Evolutionary conservation across 805 yeast genomes (phyloP).

Genomic region (Candida loeiensis): DNA sequence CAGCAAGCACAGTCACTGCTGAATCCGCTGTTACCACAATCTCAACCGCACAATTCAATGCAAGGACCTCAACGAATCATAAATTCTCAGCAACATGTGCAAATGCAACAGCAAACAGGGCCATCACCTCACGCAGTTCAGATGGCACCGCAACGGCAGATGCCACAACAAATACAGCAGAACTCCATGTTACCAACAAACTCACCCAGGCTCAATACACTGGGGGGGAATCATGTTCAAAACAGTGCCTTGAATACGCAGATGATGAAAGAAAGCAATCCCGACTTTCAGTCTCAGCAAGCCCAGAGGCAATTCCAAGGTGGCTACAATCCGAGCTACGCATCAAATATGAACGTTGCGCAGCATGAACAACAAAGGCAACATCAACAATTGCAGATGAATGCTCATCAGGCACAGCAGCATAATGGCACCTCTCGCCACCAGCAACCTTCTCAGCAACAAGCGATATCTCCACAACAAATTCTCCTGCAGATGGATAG

Average conservation of each 20-base stretch:
- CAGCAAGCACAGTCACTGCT: slow-evolving; percentile 18
- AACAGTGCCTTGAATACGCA: slow-evolving; percentile 4
- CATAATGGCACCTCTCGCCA: slow-evolving; percentile 6
- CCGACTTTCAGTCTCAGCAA: slow-evolving; percentile 10
- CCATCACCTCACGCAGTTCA: slow-evolving; percentile 2
- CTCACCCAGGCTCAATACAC: slow-evolving; percentile 10
- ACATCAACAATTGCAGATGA: slow-evolving; percentile 9
- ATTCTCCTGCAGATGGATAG: slow-evolving; percentile 30
- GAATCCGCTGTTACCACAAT: slow-evolving; percentile 8
- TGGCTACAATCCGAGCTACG: slow-evolving; percentile 9
- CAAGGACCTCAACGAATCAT: slow-evolving; percentile 34
- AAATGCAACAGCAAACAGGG: slow-evolving; percentile 12
- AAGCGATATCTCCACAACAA: slow-evolving; percentile 38
- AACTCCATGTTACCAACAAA: slow-evolving; percentile 10
- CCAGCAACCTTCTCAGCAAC: slow-evolving; percentile 3
- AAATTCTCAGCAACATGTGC: slow-evolving; percentile 13
- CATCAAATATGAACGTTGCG: slow-evolving; percentile 9
- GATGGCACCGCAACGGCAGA: slow-evolving; percentile 4
- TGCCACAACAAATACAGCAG: slow-evolving; percentile 11
- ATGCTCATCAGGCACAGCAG: slow-evolving; percentile 5
- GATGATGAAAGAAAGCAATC: slow-evolving; percentile 2
- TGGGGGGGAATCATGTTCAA: slow-evolving; percentile 6
- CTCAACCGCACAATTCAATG: slow-evolving; percentile 11
- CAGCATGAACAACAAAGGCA: slow-evolving; percentile 10
- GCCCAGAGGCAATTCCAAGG: slow-evolving; percentile 9